Evolutionary conservation across 495 filamentous ascomycete genomes (phyloP), one percentile per base, ranked within the genome.

Genomic region (Podospora bellae-mahoneyi): DNA sequence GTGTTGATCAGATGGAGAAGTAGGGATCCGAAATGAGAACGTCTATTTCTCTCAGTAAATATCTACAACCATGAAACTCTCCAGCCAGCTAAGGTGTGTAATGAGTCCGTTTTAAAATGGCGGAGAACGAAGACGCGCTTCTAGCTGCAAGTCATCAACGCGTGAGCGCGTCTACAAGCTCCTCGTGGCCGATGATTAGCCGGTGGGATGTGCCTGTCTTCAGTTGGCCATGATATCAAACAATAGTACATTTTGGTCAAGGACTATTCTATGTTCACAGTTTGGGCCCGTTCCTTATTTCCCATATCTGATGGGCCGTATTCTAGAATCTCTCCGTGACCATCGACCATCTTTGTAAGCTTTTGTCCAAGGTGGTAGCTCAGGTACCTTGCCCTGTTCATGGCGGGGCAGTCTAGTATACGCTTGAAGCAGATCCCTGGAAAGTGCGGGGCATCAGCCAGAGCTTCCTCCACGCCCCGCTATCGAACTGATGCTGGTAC

Each of bases 91-190:
- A 10, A 26, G 23, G 23, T 23, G 23, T 23, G 28, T 15, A 59
- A 15, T 26, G 39, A 65, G n/a, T 18, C 54, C 54, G 54, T 56
- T 20, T 56, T 18, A 4, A 56, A 56, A 18, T 56, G 54, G 54
- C 55, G 55, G 55, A 58, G 55, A 58, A 58, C 5, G 55, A 64
- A 26, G 0, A 70, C 71, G 71, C 71, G 71, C 70, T 64, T 58
- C 71, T 6, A 32, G 30, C 30, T 73, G 69, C 72, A 71, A 20
- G 19, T 65, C 65, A 32, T 73, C 64, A 64, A 71, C 71, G 71
- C 71, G 71, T 68, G 10, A 48, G 44, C n/a, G 30, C 30, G 13
- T 19, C 54, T 16, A 23, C 10, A 20, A 27, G 10, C 19, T 48
- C 39, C 9, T 13, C 39, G 39, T 20, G 20, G 19, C 68, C 68